Percentiles rank a stretch among this genome's conserved stretches.
Evolutionary conservation across 352 stramenopile species (phyloP).

Genomic region (Aphanomyces invadans): DNA sequence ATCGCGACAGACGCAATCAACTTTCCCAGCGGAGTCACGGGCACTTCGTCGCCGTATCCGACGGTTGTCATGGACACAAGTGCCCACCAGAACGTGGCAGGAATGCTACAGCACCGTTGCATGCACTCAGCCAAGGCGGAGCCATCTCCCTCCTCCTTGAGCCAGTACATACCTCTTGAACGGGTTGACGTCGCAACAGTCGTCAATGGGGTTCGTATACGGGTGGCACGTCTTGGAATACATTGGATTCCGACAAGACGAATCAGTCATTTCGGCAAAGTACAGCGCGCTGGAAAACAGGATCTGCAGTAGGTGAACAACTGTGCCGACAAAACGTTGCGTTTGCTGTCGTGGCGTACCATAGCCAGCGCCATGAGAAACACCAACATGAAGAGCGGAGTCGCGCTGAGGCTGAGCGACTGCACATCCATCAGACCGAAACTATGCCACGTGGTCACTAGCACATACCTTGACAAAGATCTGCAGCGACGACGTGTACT

Average conservation of each 20-base stretch:
- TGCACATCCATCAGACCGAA: slow-evolving; percentile 28
- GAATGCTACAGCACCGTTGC: no score
- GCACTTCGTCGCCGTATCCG: slow-evolving; percentile 82
- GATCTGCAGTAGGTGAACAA: slow-evolving; percentile 28
- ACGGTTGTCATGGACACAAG: slow-evolving; percentile 90
- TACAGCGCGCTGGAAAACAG: slow-evolving; percentile 82
- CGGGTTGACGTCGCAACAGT: slow-evolving; percentile 19
- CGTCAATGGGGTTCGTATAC: background rate
- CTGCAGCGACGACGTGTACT: slow-evolving; percentile 79
- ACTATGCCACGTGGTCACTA: no score
- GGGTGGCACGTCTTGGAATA: slow-evolving; percentile 21
- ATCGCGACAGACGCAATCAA: slow-evolving; percentile 62
- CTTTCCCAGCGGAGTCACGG: slow-evolving; percentile 62
- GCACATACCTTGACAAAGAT: slow-evolving; percentile 46
- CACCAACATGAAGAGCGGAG: slow-evolving; percentile 75
- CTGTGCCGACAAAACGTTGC: background rate
- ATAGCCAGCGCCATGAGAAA: slow-evolving; percentile 81
- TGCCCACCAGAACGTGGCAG: slow-evolving; percentile 80
- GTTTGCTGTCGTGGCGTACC: background rate
- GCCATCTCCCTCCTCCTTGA: no score
- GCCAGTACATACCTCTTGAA: slow-evolving; percentile 13
- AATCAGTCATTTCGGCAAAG: slow-evolving; percentile 62
- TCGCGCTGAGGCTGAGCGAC: slow-evolving; percentile 60
- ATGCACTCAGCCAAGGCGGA: no score
- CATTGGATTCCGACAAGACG: slow-evolving; percentile 41